A percentile compares a stretch with the other conserved stretches of the same genome.
These are phyloP conservation scores for Micractinium conductrix DNA, from an alignment of 139 green algal species.

Conservation along the genomic window DNA sequence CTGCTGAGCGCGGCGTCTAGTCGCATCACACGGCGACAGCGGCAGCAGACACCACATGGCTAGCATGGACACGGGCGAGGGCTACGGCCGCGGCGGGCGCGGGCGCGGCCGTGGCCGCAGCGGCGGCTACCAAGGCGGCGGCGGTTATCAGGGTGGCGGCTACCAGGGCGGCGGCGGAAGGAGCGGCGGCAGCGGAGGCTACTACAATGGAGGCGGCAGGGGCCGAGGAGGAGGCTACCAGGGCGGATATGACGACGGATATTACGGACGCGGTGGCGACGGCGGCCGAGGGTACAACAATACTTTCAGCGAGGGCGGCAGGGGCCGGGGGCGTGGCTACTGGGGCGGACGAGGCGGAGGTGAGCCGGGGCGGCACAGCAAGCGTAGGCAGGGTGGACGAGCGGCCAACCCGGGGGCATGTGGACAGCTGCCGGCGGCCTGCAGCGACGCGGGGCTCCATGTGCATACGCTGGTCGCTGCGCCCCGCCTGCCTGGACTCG, in stretches of 20 bases:
- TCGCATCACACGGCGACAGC: background rate
- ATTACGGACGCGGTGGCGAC: slow-evolving; percentile 17
- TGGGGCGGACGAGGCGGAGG: slow-evolving; percentile 38
- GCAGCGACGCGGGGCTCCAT: too few species aligned
- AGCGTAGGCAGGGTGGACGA: background rate
- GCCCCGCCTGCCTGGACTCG: too few species aligned
- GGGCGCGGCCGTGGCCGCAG: slow-evolving; percentile 6
- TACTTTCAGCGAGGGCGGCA: background rate
- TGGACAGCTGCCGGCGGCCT: background rate
- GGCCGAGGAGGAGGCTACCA: slow-evolving; percentile 33
- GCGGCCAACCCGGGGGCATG: too few species aligned
- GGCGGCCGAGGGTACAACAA: slow-evolving; percentile 39
- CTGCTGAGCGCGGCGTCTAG: too few species aligned
- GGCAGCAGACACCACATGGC: background rate
- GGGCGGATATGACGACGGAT: background rate
- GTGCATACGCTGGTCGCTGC: too few species aligned
- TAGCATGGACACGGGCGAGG: slow-evolving; percentile 46
- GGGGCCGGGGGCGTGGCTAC: slow-evolving; percentile 10
- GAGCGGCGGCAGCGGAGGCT: background rate
- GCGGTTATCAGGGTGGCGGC: slow-evolving; percentile 13
- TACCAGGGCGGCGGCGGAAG: slow-evolving; percentile 18
- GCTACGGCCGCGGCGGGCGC: slow-evolving; percentile 16
- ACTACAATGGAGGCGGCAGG: background rate
- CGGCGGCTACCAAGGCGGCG: slow-evolving; percentile 29
- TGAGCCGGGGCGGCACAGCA: background rate